Conservation (phyloP, 2,329 filamentous ascomycete genomes). For the Leptographium flavum region DNA sequence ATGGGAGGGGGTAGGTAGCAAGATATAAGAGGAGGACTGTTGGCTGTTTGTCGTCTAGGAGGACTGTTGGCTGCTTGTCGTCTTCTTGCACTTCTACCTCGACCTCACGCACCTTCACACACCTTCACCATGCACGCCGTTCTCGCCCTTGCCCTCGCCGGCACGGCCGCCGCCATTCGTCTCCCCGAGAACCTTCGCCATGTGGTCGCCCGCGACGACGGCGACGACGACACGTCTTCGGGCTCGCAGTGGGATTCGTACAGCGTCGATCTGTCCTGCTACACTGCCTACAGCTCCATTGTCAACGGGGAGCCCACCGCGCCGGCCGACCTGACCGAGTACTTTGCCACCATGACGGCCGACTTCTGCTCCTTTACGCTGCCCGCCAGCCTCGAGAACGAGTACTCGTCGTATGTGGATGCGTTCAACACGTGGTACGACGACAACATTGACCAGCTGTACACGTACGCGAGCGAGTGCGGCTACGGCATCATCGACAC, state of each 20-base stretch:
- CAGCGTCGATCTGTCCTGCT: conserved; percentile 7
- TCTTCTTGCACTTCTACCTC: too few relatives aligned
- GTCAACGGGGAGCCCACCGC: conserved; percentile 13
- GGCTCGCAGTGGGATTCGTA: too few relatives aligned
- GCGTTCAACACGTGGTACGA: conserved; percentile 12
- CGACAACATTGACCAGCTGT: conserved; percentile 11
- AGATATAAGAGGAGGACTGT: too few relatives aligned
- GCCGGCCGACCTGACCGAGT: conserved; percentile 11
- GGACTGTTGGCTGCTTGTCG: too few relatives aligned
- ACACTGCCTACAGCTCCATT: conserved; percentile 10
- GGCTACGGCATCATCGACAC: background rate
- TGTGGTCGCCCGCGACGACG: conserved; percentile 14
- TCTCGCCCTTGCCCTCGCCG: conserved; percentile 8
- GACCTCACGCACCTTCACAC: background rate
- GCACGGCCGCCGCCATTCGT: conserved; percentile 11
- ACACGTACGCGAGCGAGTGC: conserved; percentile 14
- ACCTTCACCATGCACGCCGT: background rate
- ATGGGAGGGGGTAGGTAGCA: too few relatives aligned
- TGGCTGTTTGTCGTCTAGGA: too few relatives aligned
- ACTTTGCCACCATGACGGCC: conserved; percentile 7
- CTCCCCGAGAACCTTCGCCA: too few relatives aligned
- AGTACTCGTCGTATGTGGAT: conserved; percentile 12
- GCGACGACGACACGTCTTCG: conserved; percentile 6
- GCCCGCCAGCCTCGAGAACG: conserved; percentile 12
- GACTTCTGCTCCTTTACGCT: conserved; percentile 15